Conservation (phyloP, 169 alveolate species). For the Toxoplasma gondii region DNA sequence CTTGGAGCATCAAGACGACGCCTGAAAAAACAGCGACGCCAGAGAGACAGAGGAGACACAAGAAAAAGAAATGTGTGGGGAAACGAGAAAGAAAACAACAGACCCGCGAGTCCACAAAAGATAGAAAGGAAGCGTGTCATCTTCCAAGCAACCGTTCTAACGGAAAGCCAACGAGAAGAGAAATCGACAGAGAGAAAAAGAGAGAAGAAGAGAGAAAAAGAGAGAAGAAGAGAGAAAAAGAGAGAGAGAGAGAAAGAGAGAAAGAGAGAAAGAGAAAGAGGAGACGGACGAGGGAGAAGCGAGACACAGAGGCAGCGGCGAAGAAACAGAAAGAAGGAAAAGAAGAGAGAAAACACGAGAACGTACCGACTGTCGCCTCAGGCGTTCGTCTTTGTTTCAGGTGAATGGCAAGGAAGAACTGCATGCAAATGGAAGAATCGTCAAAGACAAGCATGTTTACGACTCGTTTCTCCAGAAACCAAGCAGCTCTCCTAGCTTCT, state of each 20-base stretch:
- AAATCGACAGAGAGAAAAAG: too few species aligned
- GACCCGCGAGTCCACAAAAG: too few species aligned
- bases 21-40: background rate
- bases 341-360: background rate
- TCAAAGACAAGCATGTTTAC: background rate
- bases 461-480: too few species aligned
- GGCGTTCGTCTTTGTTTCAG: background rate
- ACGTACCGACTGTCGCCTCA: conserved; percentile 3
- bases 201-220: too few species aligned
- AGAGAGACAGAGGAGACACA: background rate
- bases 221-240: too few species aligned
- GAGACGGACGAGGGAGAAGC: background rate
- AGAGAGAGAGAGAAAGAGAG: background rate
- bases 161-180: too few species aligned
- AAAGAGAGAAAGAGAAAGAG: background rate
- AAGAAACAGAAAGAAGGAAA: background rate
- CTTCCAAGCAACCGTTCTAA: too few species aligned
- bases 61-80: background rate
- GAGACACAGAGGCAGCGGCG: background rate
- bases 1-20: conserved; percentile 8
- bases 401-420: background rate
- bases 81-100: background rate
- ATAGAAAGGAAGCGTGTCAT: too few species aligned
- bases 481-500: too few species aligned
- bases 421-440: background rate